Evolutionary conservation across 129 eudicot species (phyloP).

Genomic region (Ambrosia artemisiifolia): DNA sequence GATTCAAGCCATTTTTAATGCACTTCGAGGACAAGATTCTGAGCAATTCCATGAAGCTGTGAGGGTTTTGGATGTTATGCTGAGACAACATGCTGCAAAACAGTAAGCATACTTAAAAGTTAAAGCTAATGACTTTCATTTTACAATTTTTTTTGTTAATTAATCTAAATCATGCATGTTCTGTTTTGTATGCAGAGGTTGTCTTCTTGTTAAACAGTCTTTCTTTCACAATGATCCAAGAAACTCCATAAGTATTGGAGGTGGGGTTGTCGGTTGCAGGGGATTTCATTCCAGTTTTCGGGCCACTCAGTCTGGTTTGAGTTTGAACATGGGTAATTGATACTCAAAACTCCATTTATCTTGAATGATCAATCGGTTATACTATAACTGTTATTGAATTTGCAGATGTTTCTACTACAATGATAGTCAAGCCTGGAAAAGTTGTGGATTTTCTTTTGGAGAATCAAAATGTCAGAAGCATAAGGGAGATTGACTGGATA

Average conservation of each 20-base stretch:
- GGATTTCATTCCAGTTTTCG: conserved; percentile 91
- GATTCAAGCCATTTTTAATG: conserved; percentile 66
- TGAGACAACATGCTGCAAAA: conserved; percentile 87
- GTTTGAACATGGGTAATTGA: conserved; percentile 67
- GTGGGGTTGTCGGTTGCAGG: conserved; percentile 72
- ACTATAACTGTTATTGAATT: not conserved
- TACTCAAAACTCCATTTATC: not conserved
- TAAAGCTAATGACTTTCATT: not conserved
- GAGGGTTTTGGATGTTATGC: conserved; percentile 66
- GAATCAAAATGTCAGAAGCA: conserved; percentile 59
- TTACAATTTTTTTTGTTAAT: not conserved
- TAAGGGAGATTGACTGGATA: conserved; percentile 58
- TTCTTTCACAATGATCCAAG: conserved; percentile 70
- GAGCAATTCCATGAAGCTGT: conserved; percentile 77
- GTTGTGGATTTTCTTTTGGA: conserved; percentile 62
- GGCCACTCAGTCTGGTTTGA: conserved; percentile 77
- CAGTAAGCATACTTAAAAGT: conserved; percentile 42
- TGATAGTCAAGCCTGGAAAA: conserved; percentile 73
- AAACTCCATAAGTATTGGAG: conserved; percentile 59
- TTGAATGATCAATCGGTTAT: not conserved
- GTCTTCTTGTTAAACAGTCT: conserved; percentile 80
- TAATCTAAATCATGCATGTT: not conserved
- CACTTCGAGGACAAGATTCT: conserved; percentile 64
- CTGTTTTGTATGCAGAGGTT: conserved; percentile 50
- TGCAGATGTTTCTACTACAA: conserved; percentile 68